Evolutionary conservation across 495 filamentous ascomycete genomes (phyloP).

Genomic region (Hypomontagnella monticulosa): DNA sequence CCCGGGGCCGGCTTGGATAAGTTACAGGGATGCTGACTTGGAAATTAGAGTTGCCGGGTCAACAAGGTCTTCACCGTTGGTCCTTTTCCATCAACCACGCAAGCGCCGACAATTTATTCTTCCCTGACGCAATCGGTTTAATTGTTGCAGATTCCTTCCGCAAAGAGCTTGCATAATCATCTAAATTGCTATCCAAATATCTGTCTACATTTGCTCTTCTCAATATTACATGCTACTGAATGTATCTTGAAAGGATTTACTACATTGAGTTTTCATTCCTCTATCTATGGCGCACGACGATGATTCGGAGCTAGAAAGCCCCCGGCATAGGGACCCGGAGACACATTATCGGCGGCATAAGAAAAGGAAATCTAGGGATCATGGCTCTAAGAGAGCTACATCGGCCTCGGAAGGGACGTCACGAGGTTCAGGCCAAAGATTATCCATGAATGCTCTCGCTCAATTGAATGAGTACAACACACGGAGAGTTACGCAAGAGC

Average conservation of each 20-base stretch:
- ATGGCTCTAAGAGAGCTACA: conserved; percentile 27
- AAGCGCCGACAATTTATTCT: conserved; percentile 19
- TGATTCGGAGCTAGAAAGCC: conserved; percentile 41
- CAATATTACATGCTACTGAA: background rate
- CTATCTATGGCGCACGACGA: conserved; percentile 46
- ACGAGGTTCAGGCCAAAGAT: conserved; percentile 35
- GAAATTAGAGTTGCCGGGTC: conserved; percentile 51
- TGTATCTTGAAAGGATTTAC: conserved; percentile 10
- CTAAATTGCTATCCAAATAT: conserved; percentile 10
- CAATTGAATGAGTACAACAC: conserved; percentile 68
- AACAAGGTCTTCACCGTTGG: conserved; percentile 46
- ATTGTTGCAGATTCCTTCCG: conserved; percentile 37
- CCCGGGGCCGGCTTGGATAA: conserved; percentile 4
- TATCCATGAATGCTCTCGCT: conserved; percentile 69
- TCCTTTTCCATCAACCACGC: conserved; percentile 22
- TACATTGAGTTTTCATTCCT: background rate
- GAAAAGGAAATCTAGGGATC: conserved; percentile 43
- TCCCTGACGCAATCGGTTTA: conserved; percentile 30
- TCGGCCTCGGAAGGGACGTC: conserved; percentile 34
- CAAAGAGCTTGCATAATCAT: conserved; percentile 15
- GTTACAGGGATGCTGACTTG: conserved; percentile 26
- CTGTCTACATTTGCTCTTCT: background rate
- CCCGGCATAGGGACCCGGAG: conserved; percentile 44
- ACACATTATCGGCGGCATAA: conserved; percentile 40
- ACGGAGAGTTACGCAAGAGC: conserved; percentile 35